Evolutionary conservation across 169 alveolate genomes (phyloP), one percentile per base, ranked within the genome.

Genomic region (Cryptosporidium ryanae): DNA sequence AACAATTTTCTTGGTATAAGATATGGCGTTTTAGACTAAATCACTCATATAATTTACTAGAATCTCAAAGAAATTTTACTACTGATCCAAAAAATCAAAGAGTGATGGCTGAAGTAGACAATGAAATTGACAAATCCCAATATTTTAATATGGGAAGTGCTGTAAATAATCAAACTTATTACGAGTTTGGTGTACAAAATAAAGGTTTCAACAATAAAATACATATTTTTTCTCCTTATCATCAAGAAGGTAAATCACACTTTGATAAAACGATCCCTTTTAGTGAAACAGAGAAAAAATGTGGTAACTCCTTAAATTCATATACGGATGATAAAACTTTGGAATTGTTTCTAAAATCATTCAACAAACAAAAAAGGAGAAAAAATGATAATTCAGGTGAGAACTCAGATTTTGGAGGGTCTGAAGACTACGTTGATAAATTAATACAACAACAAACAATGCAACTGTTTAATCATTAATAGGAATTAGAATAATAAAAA

Each of bases 381-480:
- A 61, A 61, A 38, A 57, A 23, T 7, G 59, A 59, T 29, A 52
- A 70, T 34, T 38, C 63, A 61, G 64, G 2, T 54, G 29, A 54
- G 13, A 61, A 61, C 8, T 1, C 31, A 4, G 64, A 61, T 23
- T 17, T 59, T 32, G 70, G 23, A 43, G 38, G 63, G 17, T 31
- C 87, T 7, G 61, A 61, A 6, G 87, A 76, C 25, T 59, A 31
- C 25, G 87, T 76, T 1, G 70, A 76, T 10, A 76, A 38, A 55
- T 55, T 76, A 18, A 32, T 76, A 43, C 68, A 76, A 34, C 87
- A 76, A 31, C 87, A 76, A 59, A 61, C 87, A 25, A 59, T 48
- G 64, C 87, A 76, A 34, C 64, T 76, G 12, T 61, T 76, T 38
- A 38, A 18, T 13, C 27, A 25, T 59, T 76, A 21, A 38, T 38